Conservation (phyloP, 371 early-diverging fungal species). For the Syncephalastrum racemosum region DNA sequence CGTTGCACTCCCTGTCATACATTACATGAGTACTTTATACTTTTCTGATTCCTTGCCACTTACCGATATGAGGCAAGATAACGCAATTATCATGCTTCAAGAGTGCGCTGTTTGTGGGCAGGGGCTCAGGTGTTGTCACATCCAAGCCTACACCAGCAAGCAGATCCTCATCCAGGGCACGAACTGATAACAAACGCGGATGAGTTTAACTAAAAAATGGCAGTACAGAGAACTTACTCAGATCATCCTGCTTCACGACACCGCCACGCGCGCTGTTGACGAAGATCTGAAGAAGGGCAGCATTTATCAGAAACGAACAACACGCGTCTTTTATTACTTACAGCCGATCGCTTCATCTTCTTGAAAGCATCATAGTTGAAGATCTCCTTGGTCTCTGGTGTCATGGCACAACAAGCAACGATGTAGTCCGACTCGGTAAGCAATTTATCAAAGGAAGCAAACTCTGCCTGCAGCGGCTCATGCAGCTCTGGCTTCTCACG, state of each 20-base stretch:
- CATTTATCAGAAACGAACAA: too few species aligned
- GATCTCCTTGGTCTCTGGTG: constrained; percentile 62
- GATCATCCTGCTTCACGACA: constrained; percentile 74
- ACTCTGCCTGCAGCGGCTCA: constrained; percentile 33
- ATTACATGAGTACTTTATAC: constrained; percentile 19
- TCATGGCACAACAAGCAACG: constrained; percentile 72
- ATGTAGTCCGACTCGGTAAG: constrained; percentile 68
- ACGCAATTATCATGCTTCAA: constrained; percentile 63
- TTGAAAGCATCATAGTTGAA: constrained; percentile 63
- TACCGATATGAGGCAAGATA: constrained; percentile 72
- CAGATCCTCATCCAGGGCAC: constrained; percentile 62
- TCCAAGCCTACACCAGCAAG: constrained; percentile 81
- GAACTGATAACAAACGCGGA: constrained; percentile 24
- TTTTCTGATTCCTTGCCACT: neutral
- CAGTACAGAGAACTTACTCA: constrained; percentile 32
- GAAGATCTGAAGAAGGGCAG: constrained; percentile 58
- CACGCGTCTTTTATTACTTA: constrained; percentile 19
- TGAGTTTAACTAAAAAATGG: neutral
- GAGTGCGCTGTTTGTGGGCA: constrained; percentile 62
- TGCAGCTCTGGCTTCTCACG: constrained; percentile 35
- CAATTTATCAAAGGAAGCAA: constrained; percentile 53
- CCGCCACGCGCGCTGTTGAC: constrained; percentile 85
- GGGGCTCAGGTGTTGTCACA: constrained; percentile 88
- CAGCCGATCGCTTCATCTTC: constrained; percentile 70
- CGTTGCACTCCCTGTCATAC: constrained; percentile 68